Evolutionary conservation across 2,329 filamentous ascomycete genomes (phyloP).

Genomic region (Apiospora koreana): DNA sequence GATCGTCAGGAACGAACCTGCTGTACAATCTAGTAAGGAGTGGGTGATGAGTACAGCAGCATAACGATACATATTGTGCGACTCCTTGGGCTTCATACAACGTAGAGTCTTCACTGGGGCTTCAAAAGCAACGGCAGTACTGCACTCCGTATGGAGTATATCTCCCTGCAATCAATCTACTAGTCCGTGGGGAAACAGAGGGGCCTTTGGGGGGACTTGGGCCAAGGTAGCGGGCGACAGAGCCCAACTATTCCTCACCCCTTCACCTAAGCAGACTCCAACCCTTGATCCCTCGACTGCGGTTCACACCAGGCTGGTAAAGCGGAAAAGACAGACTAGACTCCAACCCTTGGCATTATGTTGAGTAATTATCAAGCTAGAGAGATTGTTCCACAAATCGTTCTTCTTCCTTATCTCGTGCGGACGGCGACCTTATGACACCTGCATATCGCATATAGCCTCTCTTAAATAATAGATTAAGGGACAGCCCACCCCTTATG

Average conservation of each 20-base stretch:
- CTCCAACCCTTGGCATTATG: neutral
- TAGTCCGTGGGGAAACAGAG: neutral
- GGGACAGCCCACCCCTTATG: neutral
- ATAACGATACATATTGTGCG: neutral
- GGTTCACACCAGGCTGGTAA: too few species aligned
- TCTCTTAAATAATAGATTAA: neutral
- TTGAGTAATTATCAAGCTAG: neutral
- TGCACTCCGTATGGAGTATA: too few species aligned
- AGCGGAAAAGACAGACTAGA: too few species aligned
- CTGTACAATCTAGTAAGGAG: neutral
- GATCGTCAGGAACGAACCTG: too few species aligned
- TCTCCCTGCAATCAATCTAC: neutral
- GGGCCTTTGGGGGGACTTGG: neutral
- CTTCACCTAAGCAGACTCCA: neutral
- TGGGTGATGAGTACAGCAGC: neutral
- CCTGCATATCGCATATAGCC: neutral
- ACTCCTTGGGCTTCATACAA: neutral
- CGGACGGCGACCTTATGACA: neutral
- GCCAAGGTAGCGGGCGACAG: neutral
- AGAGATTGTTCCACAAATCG: neutral
- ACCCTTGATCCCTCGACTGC: too few species aligned
- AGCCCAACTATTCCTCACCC: neutral
- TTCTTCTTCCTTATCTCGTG: neutral
- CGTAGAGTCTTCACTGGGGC: neutral
- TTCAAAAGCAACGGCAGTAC: neutral